Evolutionary conservation across 2,329 filamentous ascomycete genomes (phyloP).

Genomic region (Calonectria crousiana): DNA sequence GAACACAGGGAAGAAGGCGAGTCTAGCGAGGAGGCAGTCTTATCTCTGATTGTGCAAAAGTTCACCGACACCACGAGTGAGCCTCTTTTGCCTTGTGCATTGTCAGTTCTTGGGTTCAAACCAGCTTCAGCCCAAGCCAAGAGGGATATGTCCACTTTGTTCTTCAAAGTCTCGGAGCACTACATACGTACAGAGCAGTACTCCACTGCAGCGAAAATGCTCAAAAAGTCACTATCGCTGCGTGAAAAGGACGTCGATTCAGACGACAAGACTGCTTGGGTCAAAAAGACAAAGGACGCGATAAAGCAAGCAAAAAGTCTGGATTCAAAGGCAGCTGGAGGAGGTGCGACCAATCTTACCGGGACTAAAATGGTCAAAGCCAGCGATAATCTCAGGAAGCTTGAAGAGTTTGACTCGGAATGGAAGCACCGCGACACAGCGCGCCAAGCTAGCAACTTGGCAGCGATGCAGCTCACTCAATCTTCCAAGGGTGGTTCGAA

Average conservation of each 20-base stretch:
- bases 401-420: neutral
- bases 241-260: neutral
- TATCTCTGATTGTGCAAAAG: neutral
- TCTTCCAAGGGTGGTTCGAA: neutral
- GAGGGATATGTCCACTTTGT: neutral
- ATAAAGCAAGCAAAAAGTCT: neutral
- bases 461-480: slow-evolving; percentile 2
- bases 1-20: neutral
- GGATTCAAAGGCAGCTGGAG: neutral
- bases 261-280: neutral
- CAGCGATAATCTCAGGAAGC: neutral
- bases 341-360: neutral
- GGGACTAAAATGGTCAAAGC: neutral
- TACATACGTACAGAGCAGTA: neutral
- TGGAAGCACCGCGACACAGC: neutral
- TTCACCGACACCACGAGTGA: neutral
- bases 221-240: neutral
- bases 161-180: neutral
- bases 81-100: slow-evolving; percentile 5
- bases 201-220: neutral
- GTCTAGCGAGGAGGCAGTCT: neutral
- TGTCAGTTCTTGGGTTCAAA: slow-evolving; percentile 3
- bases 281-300: neutral
- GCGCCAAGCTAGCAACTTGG: slow-evolving; percentile 3
- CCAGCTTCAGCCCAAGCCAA: neutral